Base-by-base conservation (phyloP, 768 basidiomycete genomes). In the Neoboletus magnificus region DNA sequence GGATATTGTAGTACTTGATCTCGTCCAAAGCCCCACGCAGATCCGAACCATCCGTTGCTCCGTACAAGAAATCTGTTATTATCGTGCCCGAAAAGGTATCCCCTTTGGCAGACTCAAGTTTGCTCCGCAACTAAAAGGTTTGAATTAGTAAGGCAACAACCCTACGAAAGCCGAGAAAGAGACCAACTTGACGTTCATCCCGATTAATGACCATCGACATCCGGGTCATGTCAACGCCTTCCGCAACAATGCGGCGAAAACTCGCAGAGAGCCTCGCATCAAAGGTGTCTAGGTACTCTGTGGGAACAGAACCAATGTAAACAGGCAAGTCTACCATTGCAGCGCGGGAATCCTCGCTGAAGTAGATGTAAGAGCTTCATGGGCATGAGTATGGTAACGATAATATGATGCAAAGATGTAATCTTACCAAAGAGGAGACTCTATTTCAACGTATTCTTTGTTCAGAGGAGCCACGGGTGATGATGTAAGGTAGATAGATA, bases 391-490 rank as follows among this genome's bases (percentile, higher is more conserved):
- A 51, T 52, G 13, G 42, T 27, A 22, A 51, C 52, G 13, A 43
- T 27, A 22, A 55, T 13, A 30, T 39, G 47, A 45, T 56, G 44
- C 6, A 37, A 13, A 20, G 42, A 41, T 35, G 25, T 30, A 43
- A 53, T 20, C 79, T 40, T 61, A 91, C 92, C 93, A 97, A 48
- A 91, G 79, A 0, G 97, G 97, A 46, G 86, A 84, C 60, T 93
- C 86, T 49, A 87, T 89, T 71, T 99, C 97, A 40, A 98, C 80
- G 58, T 89, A 97, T 71, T 94, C 91, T 72, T 95, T 97, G 65
- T 87, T 91, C 56, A 93, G 71, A 44, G 90, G 90, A 15, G 91
- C 87, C 20, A 83, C 86, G 3, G 89, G 74, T 35, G 89, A 91
- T 18, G 91, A 91, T 36, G 93, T 94, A 27, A 99, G 76, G 67